Percentiles rank a stretch among this genome's conserved stretches.
Evolutionary conservation across 495 filamentous ascomycete species (phyloP).

Genomic region (Pyrenula aspistea): DNA sequence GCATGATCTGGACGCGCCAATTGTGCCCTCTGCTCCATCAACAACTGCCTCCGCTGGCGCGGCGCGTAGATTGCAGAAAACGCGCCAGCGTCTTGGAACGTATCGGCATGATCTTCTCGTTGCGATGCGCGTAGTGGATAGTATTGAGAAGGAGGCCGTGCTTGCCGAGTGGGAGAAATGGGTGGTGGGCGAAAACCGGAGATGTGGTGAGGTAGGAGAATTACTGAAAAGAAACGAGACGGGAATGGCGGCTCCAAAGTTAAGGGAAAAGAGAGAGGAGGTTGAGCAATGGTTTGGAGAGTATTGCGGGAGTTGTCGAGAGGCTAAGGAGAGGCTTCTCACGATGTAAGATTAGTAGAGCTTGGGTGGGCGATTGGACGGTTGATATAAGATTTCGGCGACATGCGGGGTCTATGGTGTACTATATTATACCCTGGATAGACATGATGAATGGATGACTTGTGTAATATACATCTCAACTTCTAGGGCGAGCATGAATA

Average conservation of each 20-base stretch:
- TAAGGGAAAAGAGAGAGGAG: constrained; percentile 30
- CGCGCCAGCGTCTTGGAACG: constrained; percentile 65
- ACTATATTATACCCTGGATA: no score
- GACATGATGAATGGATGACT: no score
- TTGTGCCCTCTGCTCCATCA: constrained; percentile 14
- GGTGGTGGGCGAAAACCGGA: constrained; percentile 57
- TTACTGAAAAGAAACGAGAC: constrained; percentile 25
- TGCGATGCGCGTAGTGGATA: constrained; percentile 80
- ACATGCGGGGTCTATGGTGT: no score
- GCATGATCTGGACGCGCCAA: constrained; percentile 20
- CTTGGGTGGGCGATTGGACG: neutral
- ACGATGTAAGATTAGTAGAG: neutral
- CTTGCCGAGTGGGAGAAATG: constrained; percentile 84
- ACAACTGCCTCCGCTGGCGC: constrained; percentile 42
- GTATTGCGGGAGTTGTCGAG: constrained; percentile 64
- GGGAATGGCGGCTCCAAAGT: constrained; percentile 15
- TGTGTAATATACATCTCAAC: no score
- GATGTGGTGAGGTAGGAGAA: constrained; percentile 51
- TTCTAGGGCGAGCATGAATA: no score
- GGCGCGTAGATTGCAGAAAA: constrained; percentile 56
- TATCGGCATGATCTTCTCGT: constrained; percentile 92
- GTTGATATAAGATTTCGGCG: neutral
- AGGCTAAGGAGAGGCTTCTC: constrained; percentile 33
- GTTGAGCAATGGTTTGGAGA: constrained; percentile 53
- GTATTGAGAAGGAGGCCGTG: constrained; percentile 73